Conservation (phyloP, 2,329 filamentous ascomycete genomes). For the Pyricularia sp. region DNA sequence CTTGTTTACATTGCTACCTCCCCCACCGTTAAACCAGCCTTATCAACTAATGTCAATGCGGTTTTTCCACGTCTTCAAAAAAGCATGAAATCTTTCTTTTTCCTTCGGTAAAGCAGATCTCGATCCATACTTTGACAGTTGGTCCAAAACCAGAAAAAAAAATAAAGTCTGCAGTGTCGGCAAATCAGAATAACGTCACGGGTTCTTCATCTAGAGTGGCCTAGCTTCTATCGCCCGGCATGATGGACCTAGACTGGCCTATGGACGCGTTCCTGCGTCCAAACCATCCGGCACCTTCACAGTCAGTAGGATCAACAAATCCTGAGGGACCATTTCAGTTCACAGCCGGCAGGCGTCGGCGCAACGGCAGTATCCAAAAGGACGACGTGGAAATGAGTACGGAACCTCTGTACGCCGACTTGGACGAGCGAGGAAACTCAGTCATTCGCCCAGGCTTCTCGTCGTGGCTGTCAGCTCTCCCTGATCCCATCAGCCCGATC, state of each 20-base stretch:
- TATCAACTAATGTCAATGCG: neutral
- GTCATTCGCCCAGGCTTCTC: neutral
- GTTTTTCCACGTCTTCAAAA: neutral
- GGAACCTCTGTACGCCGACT: neutral
- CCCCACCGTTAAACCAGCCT: neutral
- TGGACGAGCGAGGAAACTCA: neutral
- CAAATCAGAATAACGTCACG: neutral
- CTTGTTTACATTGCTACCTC: neutral
- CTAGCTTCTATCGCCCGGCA: neutral
- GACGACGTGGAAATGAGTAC: neutral
- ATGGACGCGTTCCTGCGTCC: neutral
- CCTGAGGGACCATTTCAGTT: neutral
- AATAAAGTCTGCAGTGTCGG: neutral
- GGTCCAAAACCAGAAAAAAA: neutral
- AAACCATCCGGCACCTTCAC: neutral
- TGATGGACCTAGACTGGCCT: neutral
- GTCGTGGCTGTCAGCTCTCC: neutral
- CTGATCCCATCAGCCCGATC: conserved; percentile 1
- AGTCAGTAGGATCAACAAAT: neutral
- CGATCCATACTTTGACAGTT: neutral
- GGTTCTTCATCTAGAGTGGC: neutral
- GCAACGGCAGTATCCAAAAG: neutral
- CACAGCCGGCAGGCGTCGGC: neutral
- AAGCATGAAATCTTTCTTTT: neutral
- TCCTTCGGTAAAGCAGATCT: neutral